phyloP scores from a whole-genome alignment of 768 basidiomycete species.

The Flagelloscypha sp. region DNA sequence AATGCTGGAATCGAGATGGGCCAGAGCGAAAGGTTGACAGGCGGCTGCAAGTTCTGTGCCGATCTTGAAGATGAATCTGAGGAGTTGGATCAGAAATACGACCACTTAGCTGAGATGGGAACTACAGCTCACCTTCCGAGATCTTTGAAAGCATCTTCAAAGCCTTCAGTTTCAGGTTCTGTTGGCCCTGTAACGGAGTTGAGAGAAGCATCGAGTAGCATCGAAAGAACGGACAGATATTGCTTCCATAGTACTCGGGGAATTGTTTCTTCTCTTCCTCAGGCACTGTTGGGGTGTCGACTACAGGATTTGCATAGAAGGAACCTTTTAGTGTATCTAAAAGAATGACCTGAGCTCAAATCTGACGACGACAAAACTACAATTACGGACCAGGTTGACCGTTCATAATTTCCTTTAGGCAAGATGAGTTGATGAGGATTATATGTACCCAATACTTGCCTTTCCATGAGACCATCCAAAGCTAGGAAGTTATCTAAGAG shows the following conservation, averaged over 20 bases:
- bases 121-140: constrained; percentile 48
- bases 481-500: constrained; percentile 24
- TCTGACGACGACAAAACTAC: constrained; percentile 1
- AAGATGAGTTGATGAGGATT: background rate
- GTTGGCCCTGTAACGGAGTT: constrained; percentile 49
- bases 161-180: constrained; percentile 57
- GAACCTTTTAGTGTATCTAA: constrained; percentile 84
- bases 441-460: constrained; percentile 26
- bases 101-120: constrained; percentile 5
- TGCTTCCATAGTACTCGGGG: constrained; percentile 80
- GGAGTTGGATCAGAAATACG: constrained; percentile 5
- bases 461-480: constrained; percentile 99
- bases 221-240: constrained; percentile 60
- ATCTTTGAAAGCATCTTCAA: constrained; percentile 83
- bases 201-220: background rate
- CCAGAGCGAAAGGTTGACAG: constrained; percentile 81
- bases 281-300: constrained; percentile 59
- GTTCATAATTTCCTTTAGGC: constrained; percentile 84
- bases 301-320: constrained; percentile 83
- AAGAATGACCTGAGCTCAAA: constrained; percentile 3
- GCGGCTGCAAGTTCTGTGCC: constrained; percentile 78
- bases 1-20: constrained; percentile 56
- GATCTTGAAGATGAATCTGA: constrained; percentile 71
- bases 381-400: constrained; percentile 60
- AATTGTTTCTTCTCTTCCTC: constrained; percentile 45